These are phyloP conservation scores for Aureobasidium sp. DNA, from an alignment of 2,329 filamentous ascomycete genomes.

Conservation along the genomic window DNA sequence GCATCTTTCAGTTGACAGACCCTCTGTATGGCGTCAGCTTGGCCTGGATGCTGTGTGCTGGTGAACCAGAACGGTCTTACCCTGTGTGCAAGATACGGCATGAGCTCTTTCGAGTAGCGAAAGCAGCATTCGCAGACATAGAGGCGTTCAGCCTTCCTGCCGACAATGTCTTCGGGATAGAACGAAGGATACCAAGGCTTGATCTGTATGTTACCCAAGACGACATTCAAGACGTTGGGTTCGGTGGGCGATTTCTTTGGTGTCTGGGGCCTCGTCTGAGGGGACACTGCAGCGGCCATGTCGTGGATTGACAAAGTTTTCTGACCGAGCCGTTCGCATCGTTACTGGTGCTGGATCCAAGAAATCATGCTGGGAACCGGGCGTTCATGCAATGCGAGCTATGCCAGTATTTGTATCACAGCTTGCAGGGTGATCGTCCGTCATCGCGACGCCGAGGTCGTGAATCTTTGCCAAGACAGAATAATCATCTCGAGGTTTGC, in stretches of 20 bases:
- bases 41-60: not conserved
- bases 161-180: constrained; percentile 61
- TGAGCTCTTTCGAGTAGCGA: constrained; percentile 65
- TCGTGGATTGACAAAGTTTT: constrained; percentile 4
- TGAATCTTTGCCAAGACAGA: not conserved
- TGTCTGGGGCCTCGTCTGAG: constrained; percentile 6
- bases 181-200: constrained; percentile 90
- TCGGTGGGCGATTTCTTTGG: constrained; percentile 27
- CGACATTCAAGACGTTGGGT: constrained; percentile 79
- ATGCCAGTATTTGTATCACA: constrained; percentile 11
- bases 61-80: constrained; percentile 4
- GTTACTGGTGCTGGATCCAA: not conserved
- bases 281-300: constrained; percentile 15
- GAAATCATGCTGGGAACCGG: constrained; percentile 5
- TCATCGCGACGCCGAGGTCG: constrained; percentile 7
- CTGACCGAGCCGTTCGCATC: not conserved
- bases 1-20: constrained; percentile 36
- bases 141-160: constrained; percentile 46
- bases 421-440: not conserved
- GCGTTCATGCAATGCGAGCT: constrained; percentile 6
- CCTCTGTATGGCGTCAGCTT: constrained; percentile 34
- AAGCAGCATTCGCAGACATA: constrained; percentile 93
- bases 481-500: not conserved
- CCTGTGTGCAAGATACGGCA: constrained; percentile 36
- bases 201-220: constrained; percentile 77